Conservation (phyloP, 371 early-diverging fungal genomes). For the Circinella umbellata region DNA sequence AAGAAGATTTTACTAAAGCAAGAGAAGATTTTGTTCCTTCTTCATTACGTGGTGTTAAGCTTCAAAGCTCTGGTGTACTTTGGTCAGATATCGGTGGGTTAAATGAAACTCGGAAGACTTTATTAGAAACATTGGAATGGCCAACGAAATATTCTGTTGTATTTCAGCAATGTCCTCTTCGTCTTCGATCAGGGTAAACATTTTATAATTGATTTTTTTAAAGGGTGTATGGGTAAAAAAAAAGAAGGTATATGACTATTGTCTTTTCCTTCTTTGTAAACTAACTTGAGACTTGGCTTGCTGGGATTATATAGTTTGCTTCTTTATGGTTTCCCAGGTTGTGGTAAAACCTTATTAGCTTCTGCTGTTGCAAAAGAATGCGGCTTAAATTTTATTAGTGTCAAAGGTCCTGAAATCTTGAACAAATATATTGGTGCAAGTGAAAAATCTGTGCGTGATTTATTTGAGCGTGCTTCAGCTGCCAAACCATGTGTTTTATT, state of each 20-base stretch:
- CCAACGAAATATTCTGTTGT: slow-evolving; percentile 92
- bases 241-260: too few relatives aligned
- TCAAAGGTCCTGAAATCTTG: slow-evolving; percentile 96
- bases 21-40: slow-evolving; percentile 82
- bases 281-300: too few relatives aligned
- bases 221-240: not conserved
- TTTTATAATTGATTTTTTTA: not conserved
- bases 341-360: slow-evolving; percentile 94
- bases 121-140: slow-evolving; percentile 94
- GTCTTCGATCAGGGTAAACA: slow-evolving; percentile 86
- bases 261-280: too few relatives aligned
- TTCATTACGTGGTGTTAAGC: slow-evolving; percentile 80
- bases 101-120: slow-evolving; percentile 75
- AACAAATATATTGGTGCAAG: slow-evolving; percentile 98
- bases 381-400: slow-evolving; percentile 93
- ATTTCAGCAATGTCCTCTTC: slow-evolving; percentile 85
- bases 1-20: slow-evolving; percentile 76
- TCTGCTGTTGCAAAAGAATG: slow-evolving; percentile 93
- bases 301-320: slow-evolving; percentile 61
- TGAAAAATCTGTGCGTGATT: slow-evolving; percentile 86
- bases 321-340: slow-evolving; percentile 94
- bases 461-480: slow-evolving; percentile 93
- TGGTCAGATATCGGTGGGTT: slow-evolving; percentile 95
- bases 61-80: slow-evolving; percentile 76
- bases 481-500: slow-evolving; percentile 91